phyloP scores from a whole-genome alignment of 148 eudicot species.

The Silene latifolia region DNA sequence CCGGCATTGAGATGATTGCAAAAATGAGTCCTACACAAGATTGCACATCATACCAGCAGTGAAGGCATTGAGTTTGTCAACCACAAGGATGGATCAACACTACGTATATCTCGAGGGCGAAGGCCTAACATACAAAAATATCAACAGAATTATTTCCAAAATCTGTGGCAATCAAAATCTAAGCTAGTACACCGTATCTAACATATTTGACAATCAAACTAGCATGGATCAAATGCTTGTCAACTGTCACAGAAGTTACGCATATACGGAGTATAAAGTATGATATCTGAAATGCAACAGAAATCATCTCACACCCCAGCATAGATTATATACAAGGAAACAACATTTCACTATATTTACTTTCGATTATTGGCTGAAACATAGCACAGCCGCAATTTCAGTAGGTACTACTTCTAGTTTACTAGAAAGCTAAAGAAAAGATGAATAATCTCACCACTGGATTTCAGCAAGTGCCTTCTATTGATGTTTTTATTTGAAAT shows the following conservation, averaged over 20 bases:
- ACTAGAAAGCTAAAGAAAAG: not conserved
- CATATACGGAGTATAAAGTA: not conserved
- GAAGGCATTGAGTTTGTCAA: constrained; percentile 95
- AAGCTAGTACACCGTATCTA: not conserved
- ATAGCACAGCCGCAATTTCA: not conserved
- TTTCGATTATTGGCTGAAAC: not conserved
- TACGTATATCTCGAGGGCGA: constrained; percentile 94
- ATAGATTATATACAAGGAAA: not conserved
- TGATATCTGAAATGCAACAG: constrained; percentile 4
- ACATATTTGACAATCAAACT: no score
- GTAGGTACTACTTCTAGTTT: not conserved
- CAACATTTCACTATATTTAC: not conserved
- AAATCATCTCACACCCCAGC: not conserved
- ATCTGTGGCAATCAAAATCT: not conserved
- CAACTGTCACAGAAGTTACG: not conserved
- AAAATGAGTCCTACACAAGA: not conserved
- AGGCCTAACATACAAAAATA: constrained; percentile 46
- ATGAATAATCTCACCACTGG: constrained; percentile 65
- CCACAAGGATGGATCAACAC: constrained; percentile 99
- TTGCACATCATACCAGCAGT: constrained; percentile 56
- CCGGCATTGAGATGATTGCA: not conserved
- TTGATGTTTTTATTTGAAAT: constrained; percentile 69
- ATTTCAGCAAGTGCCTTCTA: constrained; percentile 73
- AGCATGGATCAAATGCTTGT: not conserved
- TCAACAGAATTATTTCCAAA: not conserved